phyloP scores from a whole-genome alignment of 805 yeast species.

The Candida wancherniae region DNA sequence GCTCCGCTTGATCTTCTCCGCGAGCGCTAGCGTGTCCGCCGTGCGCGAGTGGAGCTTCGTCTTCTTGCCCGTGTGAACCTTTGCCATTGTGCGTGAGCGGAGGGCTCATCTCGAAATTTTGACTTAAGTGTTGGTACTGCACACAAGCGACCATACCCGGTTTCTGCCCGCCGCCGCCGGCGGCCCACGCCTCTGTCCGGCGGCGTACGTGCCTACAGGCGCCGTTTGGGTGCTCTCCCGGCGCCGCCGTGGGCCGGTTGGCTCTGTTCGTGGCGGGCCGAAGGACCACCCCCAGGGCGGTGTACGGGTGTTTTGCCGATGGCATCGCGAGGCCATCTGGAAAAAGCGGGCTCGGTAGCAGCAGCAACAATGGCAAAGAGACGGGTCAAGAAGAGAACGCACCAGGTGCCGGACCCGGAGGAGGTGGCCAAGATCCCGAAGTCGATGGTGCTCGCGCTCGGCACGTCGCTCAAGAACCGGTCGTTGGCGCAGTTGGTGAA shows the following conservation, averaged over 20 bases:
- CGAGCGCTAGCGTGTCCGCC: slow-evolving; percentile 43
- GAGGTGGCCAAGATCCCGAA: slow-evolving; percentile 73
- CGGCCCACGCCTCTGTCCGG: too few relatives aligned
- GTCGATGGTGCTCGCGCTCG: slow-evolving; percentile 91
- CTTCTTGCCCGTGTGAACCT: slow-evolving; percentile 8
- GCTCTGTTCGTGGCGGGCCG: slow-evolving; percentile 11
- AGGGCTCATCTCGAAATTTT: too few relatives aligned
- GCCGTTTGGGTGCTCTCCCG: slow-evolving; percentile 52
- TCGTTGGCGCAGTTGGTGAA: slow-evolving; percentile 78
- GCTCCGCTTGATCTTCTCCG: slow-evolving; percentile 47
- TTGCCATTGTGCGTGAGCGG: slow-evolving; percentile 8
- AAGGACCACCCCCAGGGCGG: slow-evolving; percentile 6
- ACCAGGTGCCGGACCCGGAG: slow-evolving; percentile 58
- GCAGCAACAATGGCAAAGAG: slow-evolving; percentile 34
- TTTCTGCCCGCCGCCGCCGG: too few relatives aligned
- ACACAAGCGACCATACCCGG: too few relatives aligned
- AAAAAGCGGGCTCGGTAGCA: too few relatives aligned
- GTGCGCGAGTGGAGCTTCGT: slow-evolving; percentile 13
- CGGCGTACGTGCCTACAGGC: too few relatives aligned
- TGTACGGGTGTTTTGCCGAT: slow-evolving; percentile 11
- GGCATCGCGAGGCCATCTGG: slow-evolving; percentile 8
- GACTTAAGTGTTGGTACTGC: too few relatives aligned
- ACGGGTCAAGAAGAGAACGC: slow-evolving; percentile 79
- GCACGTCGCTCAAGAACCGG: slow-evolving; percentile 70
- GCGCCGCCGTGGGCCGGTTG: slow-evolving; percentile 21